Conservation (phyloP, 352 stramenopile species). For the Thalassiosira hispida region DNA sequence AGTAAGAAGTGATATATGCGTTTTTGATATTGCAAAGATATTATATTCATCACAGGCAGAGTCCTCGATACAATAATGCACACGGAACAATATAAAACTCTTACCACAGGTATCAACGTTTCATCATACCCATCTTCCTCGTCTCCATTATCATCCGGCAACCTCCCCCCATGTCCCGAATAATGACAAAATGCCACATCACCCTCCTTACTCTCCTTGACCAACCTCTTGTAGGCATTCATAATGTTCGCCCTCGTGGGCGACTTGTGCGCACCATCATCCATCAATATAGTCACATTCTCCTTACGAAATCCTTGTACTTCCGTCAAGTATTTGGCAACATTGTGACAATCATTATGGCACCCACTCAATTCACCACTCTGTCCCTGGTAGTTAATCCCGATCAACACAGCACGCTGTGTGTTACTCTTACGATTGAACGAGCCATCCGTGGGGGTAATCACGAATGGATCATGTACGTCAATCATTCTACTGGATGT, state of each 20-base stretch:
- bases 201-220: constrained; percentile 51
- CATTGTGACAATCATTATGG: constrained; percentile 73
- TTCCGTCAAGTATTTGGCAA: constrained; percentile 64
- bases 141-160: constrained; percentile 33
- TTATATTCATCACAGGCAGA: no score
- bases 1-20: no score
- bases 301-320: constrained; percentile 59
- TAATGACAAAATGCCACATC: constrained; percentile 73
- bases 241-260: constrained; percentile 67
- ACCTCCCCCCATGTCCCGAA: constrained; percentile 43
- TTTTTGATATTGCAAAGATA: no score
- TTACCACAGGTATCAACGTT: constrained; percentile 57
- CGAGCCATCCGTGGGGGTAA: constrained; percentile 39
- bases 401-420: constrained; percentile 64
- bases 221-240: constrained; percentile 55
- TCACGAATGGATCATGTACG: constrained; percentile 57
- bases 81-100: background rate
- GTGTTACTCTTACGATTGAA: constrained; percentile 43
- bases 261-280: constrained; percentile 61
- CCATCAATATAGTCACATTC: constrained; percentile 71
- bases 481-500: constrained; percentile 61
- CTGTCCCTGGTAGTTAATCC: constrained; percentile 70
- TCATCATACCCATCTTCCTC: constrained; percentile 73
- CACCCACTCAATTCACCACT: constrained; percentile 61
- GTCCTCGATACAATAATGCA: no score